Percentiles rank a stretch among this genome's conserved stretches.
These are phyloP conservation scores for Dunaliella primolecta DNA, from an alignment of 139 green algal genomes.

Conservation along the genomic window DNA sequence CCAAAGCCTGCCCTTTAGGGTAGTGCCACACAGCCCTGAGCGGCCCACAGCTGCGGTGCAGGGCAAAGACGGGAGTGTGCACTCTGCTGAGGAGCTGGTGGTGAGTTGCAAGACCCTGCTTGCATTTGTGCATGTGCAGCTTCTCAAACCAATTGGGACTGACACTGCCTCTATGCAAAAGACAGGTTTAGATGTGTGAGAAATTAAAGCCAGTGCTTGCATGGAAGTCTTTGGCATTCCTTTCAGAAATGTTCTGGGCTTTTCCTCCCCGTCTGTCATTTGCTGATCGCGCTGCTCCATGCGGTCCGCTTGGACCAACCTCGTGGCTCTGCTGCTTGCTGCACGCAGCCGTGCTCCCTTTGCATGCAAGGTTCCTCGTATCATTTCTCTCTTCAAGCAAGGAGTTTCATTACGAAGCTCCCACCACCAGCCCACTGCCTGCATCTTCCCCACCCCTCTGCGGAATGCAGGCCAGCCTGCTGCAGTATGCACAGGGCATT, in stretches of 20 bases:
- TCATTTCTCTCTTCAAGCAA: too few relatives aligned
- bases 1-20: slow-evolving; percentile 64
- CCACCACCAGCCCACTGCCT: too few relatives aligned
- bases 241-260: background rate
- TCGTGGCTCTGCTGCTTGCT: background rate
- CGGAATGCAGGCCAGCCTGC: slow-evolving; percentile 70
- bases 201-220: too few relatives aligned
- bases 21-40: slow-evolving; percentile 58
- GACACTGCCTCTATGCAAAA: background rate
- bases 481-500: slow-evolving; percentile 85
- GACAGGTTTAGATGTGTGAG: too few relatives aligned
- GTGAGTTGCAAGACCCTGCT: slow-evolving; percentile 42
- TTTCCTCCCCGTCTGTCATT: background rate
- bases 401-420: too few relatives aligned
- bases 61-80: slow-evolving; percentile 31
- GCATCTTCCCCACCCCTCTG: too few relatives aligned
- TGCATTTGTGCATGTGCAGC: background rate
- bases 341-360: too few relatives aligned
- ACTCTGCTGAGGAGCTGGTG: slow-evolving; percentile 84
- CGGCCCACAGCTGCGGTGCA: slow-evolving; percentile 50
- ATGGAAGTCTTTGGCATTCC: background rate
- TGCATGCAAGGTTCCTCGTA: too few relatives aligned
- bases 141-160: background rate
- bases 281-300: background rate
- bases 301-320: background rate